phyloP scores from a whole-genome alignment of 2,329 filamentous ascomycete genomes.

The Colletotrichum cereale region DNA sequence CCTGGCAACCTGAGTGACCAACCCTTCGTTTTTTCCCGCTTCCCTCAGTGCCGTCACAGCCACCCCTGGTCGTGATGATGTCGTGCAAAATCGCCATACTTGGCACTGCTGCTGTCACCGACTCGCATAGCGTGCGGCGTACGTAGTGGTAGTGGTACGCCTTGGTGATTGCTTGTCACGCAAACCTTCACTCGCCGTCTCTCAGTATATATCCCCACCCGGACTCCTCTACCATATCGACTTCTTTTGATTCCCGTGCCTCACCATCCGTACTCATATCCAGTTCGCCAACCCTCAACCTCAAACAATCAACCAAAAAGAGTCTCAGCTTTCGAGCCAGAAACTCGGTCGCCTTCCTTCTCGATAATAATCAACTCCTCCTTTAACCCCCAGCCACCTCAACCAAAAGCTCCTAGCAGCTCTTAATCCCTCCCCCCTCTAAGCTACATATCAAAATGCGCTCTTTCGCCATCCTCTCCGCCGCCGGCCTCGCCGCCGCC shows the following conservation, averaged over 20 bases:
- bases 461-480: conserved; percentile 42
- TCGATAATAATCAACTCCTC: background rate
- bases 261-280: conserved; percentile 18
- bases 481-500: conserved; percentile 42
- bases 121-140: conserved; percentile 29
- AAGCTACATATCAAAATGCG: conserved; percentile 42
- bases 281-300: background rate
- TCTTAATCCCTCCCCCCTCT: background rate
- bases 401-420: background rate
- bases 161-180: conserved; percentile 15
- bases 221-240: background rate
- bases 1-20: conserved; percentile 23
- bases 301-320: background rate
- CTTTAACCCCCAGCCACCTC: background rate
- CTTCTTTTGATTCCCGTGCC: conserved; percentile 3
- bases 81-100: conserved; percentile 40
- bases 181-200: conserved; percentile 6
- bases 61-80: conserved; percentile 35
- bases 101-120: conserved; percentile 38
- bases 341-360: conserved; percentile 30
- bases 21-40: conserved; percentile 19
- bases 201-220: conserved; percentile 30
- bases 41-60: conserved; percentile 17
- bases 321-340: conserved; percentile 18
- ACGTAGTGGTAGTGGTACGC: conserved; percentile 28